These are phyloP conservation scores for Cochlearia excelsa DNA, from an alignment of 345 rosid genomes.

Conservation along the genomic window DNA sequence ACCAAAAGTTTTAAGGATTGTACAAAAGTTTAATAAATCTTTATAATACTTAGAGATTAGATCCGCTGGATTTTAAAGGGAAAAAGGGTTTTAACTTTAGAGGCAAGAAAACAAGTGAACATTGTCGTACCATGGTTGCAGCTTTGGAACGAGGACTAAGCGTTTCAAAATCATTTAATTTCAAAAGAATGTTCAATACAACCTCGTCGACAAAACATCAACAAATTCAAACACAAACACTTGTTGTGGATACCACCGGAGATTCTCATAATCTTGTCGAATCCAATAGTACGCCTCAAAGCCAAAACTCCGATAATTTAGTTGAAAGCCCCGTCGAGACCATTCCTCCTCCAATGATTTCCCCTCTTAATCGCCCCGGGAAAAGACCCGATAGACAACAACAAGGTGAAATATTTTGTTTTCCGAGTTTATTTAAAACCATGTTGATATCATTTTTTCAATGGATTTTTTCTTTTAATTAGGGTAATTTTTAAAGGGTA, in stretches of 20 bases:
- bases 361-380: constrained; percentile 32
- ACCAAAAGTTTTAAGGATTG: constrained; percentile 5
- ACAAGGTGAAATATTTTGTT: constrained; percentile 36
- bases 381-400: constrained; percentile 35
- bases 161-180: constrained; percentile 47
- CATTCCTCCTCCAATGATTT: constrained; percentile 22
- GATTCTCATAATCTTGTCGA: constrained; percentile 32
- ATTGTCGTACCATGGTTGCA: constrained; percentile 57
- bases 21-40: constrained; percentile 18
- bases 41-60: neutral
- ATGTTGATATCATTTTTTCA: too few species aligned
- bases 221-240: too few species aligned
- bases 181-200: constrained; percentile 47
- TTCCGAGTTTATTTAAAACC: too few species aligned
- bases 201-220: constrained; percentile 38
- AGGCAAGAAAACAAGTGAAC: constrained; percentile 37
- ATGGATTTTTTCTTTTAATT: too few species aligned
- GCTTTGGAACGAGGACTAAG: constrained; percentile 52
- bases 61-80: constrained; percentile 32
- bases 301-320: constrained; percentile 29
- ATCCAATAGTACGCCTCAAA: constrained; percentile 30
- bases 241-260: neutral
- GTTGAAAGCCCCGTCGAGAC: constrained; percentile 33
- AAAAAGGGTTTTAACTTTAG: constrained; percentile 16
- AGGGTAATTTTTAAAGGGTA: too few species aligned